Conservation (phyloP, 768 basidiomycete genomes). For the Mycena chlorophos region DNA sequence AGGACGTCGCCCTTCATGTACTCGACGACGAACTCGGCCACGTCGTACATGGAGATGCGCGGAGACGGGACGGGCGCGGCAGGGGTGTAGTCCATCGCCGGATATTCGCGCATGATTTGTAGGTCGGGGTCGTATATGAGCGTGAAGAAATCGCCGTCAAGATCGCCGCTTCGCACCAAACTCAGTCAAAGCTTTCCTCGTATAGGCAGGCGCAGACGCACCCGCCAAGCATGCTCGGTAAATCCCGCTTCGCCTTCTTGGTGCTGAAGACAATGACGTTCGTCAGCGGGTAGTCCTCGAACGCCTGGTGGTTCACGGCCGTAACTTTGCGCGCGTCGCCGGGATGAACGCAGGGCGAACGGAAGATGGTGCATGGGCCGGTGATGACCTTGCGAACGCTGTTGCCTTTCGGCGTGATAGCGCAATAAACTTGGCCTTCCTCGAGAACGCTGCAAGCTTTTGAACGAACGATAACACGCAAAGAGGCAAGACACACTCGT, state of each 20-base stretch:
- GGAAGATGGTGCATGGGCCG: slow-evolving; percentile 24
- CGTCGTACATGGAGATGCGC: slow-evolving; percentile 9
- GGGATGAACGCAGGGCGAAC: slow-evolving; percentile 21
- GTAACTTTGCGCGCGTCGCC: slow-evolving; percentile 21
- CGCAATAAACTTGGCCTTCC: slow-evolving; percentile 21
- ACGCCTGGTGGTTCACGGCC: slow-evolving; percentile 15
- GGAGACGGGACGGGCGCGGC: slow-evolving; percentile 6
- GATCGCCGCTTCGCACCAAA: neutral
- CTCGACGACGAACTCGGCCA: slow-evolving; percentile 17
- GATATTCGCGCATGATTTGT: slow-evolving; percentile 11
- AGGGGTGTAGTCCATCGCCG: slow-evolving; percentile 19
- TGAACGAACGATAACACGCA: neutral
- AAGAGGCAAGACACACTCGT: slow-evolving; percentile 5
- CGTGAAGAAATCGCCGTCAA: slow-evolving; percentile 19
- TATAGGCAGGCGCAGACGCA: no score
- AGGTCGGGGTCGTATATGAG: slow-evolving; percentile 19
- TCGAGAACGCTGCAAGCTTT: slow-evolving; percentile 9
- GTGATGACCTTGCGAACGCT: slow-evolving; percentile 12
- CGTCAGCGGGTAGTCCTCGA: slow-evolving; percentile 12
- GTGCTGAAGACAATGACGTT: slow-evolving; percentile 20
- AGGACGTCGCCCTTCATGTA: slow-evolving; percentile 18
- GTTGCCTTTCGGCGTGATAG: slow-evolving; percentile 10
- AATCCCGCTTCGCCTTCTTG: slow-evolving; percentile 13
- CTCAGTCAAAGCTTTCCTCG: no score
- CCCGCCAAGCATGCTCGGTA: slow-evolving; percentile 22